A percentile compares a stretch with the other conserved stretches of the same genome.
Evolutionary conservation across 1,284 basidiomycete genomes (phyloP).

Genomic region (Ganoderma lingzhi): DNA sequence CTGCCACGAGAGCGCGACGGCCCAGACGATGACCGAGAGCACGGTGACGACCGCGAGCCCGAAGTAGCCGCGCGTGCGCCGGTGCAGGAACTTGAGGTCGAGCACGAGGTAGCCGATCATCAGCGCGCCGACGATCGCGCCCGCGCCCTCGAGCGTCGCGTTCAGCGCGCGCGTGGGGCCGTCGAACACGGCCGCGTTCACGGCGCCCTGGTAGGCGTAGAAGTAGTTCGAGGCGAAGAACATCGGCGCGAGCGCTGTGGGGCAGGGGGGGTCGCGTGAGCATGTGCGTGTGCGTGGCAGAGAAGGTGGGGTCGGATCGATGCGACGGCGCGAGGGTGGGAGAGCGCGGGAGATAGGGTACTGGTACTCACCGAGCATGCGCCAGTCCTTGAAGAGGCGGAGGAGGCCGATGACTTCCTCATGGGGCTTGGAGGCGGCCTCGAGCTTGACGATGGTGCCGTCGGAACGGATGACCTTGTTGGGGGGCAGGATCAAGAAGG

Average conservation of each 20-base stretch:
- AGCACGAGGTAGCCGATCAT: conserved; percentile 51
- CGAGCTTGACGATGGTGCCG: conserved; percentile 48
- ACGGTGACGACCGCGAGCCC: conserved; percentile 46
- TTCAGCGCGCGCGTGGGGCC: conserved; percentile 52
- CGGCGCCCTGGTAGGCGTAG: conserved; percentile 52
- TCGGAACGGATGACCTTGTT: conserved; percentile 49
- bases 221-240: conserved; percentile 53
- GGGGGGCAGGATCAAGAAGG: conserved; percentile 48
- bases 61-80: conserved; percentile 50
- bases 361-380: conserved; percentile 41
- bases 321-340: neutral
- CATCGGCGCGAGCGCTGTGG: conserved; percentile 47
- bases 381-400: conserved; percentile 49
- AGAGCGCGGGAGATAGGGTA: neutral
- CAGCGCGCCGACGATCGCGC: conserved; percentile 51
- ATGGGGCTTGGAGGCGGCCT: conserved; percentile 44
- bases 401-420: conserved; percentile 45
- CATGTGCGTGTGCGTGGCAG: neutral
- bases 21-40: conserved; percentile 48
- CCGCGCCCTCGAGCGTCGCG: conserved; percentile 49
- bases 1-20: conserved; percentile 47
- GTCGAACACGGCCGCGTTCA: conserved; percentile 48
- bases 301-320: neutral
- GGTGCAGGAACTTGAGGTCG: conserved; percentile 45
- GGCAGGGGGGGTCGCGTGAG: conserved; percentile 1